A percentile compares a stretch with the other conserved stretches of the same genome.
Conservation (phyloP, 2,329 filamentous ascomycete species). For the Fusarium sp. region DNA sequence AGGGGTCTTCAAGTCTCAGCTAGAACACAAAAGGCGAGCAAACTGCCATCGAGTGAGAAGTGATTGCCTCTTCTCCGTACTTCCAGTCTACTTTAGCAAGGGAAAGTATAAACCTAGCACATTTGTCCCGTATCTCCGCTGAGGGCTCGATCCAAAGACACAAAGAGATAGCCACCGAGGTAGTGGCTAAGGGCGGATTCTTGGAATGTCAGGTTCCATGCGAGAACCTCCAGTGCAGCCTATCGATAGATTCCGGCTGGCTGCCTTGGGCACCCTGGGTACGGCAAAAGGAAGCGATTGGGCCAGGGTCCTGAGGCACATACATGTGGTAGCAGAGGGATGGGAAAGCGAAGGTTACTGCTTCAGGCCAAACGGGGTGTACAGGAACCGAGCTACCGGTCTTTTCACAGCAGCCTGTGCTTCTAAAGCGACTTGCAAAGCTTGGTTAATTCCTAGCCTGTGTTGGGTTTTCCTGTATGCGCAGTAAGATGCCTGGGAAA, state of each 20-base stretch:
- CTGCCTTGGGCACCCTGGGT: slow-evolving; percentile 29
- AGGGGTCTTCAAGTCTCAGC: background rate
- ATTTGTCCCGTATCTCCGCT: background rate
- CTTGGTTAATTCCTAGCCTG: background rate
- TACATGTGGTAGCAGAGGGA: slow-evolving; percentile 30
- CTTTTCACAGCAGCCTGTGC: background rate
- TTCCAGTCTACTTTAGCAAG: background rate
- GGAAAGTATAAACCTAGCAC: background rate
- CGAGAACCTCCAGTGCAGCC: background rate
- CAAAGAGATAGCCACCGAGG: background rate
- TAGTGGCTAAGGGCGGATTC: background rate
- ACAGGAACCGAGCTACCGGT: slow-evolving; percentile 12
- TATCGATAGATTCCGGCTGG: slow-evolving; percentile 12
- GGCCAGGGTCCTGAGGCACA: slow-evolving; percentile 25
- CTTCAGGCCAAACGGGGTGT: slow-evolving; percentile 17
- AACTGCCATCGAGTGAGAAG: background rate
- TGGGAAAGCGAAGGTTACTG: slow-evolving; percentile 33
- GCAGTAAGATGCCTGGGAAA: background rate
- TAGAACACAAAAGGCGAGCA: background rate
- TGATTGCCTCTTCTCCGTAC: background rate
- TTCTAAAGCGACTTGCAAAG: background rate
- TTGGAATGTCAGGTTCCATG: background rate
- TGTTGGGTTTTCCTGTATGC: background rate
- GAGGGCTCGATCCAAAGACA: background rate
- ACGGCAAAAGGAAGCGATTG: slow-evolving; percentile 32